phyloP scores from a whole-genome alignment of 352 stramenopile genomes.

The Globisporangium viniferum region DNA sequence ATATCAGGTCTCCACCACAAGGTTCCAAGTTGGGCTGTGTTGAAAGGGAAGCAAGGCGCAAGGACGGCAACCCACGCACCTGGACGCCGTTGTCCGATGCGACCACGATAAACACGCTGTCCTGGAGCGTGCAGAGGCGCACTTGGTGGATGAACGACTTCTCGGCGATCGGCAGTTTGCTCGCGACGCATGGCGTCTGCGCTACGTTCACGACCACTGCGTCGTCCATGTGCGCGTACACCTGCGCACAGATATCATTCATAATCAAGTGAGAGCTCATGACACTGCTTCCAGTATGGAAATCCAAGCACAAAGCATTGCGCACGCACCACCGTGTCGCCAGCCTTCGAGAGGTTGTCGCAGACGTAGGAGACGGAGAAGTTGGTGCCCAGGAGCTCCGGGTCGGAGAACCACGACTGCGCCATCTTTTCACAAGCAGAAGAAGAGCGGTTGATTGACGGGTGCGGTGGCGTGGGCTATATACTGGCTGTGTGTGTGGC shows the following conservation, averaged over 20 bases:
- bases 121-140: slow-evolving; percentile 48
- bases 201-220: slow-evolving; percentile 41
- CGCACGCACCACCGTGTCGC: slow-evolving; percentile 35
- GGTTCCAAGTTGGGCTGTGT: not conserved
- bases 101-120: slow-evolving; percentile 53
- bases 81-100: slow-evolving; percentile 56
- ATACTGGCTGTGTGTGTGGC: not conserved
- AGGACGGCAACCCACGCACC: slow-evolving; percentile 19
- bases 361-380: slow-evolving; percentile 49
- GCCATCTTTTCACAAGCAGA: slow-evolving; percentile 20
- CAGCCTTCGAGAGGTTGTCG: slow-evolving; percentile 52
- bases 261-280: not conserved
- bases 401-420: slow-evolving; percentile 44
- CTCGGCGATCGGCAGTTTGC: slow-evolving; percentile 40
- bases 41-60: not conserved
- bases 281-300: not conserved
- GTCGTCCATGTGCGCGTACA: slow-evolving; percentile 45
- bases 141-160: slow-evolving; percentile 64
- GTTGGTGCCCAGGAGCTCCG: slow-evolving; percentile 39
- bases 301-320: not conserved
- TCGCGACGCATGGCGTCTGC: slow-evolving; percentile 35
- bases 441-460: not conserved
- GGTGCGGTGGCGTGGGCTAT: not conserved
- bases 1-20: not conserved
- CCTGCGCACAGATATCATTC: slow-evolving; percentile 20